Conservation (phyloP, 805 yeast species). For the Tetrapisispora pingtungensis region DNA sequence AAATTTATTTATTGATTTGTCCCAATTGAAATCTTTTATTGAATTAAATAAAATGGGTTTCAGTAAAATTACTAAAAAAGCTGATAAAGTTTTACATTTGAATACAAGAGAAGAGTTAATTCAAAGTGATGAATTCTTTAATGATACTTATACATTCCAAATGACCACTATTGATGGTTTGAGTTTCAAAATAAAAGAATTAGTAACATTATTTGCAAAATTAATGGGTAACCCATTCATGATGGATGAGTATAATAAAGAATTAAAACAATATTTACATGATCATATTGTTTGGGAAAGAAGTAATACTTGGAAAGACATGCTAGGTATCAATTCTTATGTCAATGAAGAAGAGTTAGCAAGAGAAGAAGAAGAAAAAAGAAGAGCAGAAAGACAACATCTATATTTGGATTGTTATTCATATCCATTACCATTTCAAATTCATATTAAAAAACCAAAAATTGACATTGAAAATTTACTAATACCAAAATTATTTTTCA, state of each 20-base stretch:
- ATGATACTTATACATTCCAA: slow-evolving; percentile 46
- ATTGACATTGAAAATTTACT: slow-evolving; percentile 20
- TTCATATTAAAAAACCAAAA: slow-evolving; percentile 1
- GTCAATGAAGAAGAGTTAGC: slow-evolving; percentile 5
- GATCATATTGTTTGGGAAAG: slow-evolving; percentile 96
- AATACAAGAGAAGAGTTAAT: slow-evolving; percentile 43
- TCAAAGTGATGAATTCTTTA: slow-evolving; percentile 34
- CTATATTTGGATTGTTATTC: slow-evolving; percentile 28
- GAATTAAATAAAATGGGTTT: slow-evolving; percentile 84
- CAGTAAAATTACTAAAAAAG: slow-evolving; percentile 78
- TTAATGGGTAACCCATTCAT: slow-evolving; percentile 26
- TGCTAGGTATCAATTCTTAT: slow-evolving; percentile 61
- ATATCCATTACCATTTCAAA: slow-evolving; percentile 23
- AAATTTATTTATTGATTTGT: slow-evolving; percentile 56
- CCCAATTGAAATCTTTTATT: slow-evolving; percentile 73
- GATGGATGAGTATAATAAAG: slow-evolving; percentile 39
- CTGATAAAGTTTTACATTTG: slow-evolving; percentile 66
- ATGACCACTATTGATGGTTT: slow-evolving; percentile 38
- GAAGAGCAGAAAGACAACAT: slow-evolving; percentile 22
- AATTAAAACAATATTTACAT: slow-evolving; percentile 53
- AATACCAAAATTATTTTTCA: slow-evolving; percentile 40
- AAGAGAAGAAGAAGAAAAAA: slow-evolving; percentile 3
- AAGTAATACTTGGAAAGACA: slow-evolving; percentile 92
- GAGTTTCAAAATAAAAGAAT: slow-evolving; percentile 42
- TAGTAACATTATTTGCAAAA: slow-evolving; percentile 46